Base-by-base conservation (phyloP, 139 green algal genomes). In the Picochlorum sp. region DNA sequence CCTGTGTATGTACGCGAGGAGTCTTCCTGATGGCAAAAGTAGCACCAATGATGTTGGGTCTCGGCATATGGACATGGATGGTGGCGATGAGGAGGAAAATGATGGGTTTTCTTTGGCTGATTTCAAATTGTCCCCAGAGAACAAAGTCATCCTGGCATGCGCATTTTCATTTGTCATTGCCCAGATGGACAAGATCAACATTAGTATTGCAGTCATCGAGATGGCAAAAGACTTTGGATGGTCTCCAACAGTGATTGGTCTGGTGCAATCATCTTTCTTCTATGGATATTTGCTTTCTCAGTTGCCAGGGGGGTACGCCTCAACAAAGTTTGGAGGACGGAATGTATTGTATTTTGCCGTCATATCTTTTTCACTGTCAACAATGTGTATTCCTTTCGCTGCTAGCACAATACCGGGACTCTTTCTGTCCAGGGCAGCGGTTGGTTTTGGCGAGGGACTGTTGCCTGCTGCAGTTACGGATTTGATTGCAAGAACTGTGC, bases 161-260 rank as follows among this genome's bases (percentile, higher is more conserved):
- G 67, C 69, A 3, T 15, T 87, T n/a, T 85, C 89, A 15, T 98
- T 98, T 61, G 76, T 96, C 2, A 79, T 98, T 16, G 97, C 87
- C 81, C 97, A 98, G 66, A 96, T 98, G 85, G 79, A 90, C 76
- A 89, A 94, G 70, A 84, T 97, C 34, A 99, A 98, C 78, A 92
- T 99, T 61, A 88, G 73, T 5, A 81, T 99, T 1, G 92, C 93
- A 34, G 94, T 98, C 68, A 94, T 99, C 41, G 89, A 94, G 4
- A 99, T 98, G 91, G 78, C 88, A 6, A 75, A 85, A 14, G 86
- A 98, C 44, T 91, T 95, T 73, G 88, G 86, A 23, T 98, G 94
- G 93, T 80, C 60, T 45, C 74, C 83, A 16, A 86, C 84, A 21
- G 75, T 86, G 2, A 75, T 81, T 49, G 69, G 69, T 10, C 70